phyloP scores from a whole-genome alignment of 2,329 filamentous ascomycete species.

The Apiospora arundinis region DNA sequence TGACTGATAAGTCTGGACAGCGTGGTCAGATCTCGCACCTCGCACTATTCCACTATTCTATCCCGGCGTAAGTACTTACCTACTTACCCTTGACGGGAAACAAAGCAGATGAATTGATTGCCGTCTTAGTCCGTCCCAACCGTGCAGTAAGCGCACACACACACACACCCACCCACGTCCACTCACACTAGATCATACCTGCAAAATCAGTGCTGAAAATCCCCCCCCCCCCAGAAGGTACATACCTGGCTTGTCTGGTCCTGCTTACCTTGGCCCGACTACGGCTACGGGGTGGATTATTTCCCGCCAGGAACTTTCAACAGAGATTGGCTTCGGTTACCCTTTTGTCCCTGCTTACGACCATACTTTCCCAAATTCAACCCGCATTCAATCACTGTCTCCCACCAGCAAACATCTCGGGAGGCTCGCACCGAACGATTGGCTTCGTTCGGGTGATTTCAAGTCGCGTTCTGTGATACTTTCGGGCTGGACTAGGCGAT shows the following conservation, averaged over 20 bases:
- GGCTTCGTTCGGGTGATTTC: conserved; percentile 12
- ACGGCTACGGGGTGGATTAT: conserved; percentile 9
- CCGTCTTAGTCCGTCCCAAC: not conserved
- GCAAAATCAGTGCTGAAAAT: not conserved
- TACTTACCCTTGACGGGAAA: not conserved
- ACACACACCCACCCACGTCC: not conserved
- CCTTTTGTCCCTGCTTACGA: conserved; percentile 12
- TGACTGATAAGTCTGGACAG: not conserved
- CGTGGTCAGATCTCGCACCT: not conserved
- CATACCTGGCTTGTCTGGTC: not conserved
- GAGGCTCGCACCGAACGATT: conserved; percentile 18
- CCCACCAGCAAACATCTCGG: not conserved
- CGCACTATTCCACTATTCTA: not conserved
- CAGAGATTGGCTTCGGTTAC: conserved; percentile 11
- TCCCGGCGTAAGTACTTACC: not conserved
- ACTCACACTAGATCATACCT: not conserved
- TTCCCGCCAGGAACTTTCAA: conserved; percentile 11
- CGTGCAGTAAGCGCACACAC: not conserved
- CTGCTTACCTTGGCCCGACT: not conserved
- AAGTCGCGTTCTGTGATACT: conserved; percentile 11
- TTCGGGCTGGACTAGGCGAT: not conserved
- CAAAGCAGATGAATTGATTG: not conserved
- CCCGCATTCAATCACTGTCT: conserved; percentile 4
- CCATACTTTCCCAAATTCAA: conserved; percentile 8
- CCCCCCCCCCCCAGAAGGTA: not conserved